Evolutionary conservation across 1,284 basidiomycete species (phyloP).

Genomic region (Boletus semigastroideus): DNA sequence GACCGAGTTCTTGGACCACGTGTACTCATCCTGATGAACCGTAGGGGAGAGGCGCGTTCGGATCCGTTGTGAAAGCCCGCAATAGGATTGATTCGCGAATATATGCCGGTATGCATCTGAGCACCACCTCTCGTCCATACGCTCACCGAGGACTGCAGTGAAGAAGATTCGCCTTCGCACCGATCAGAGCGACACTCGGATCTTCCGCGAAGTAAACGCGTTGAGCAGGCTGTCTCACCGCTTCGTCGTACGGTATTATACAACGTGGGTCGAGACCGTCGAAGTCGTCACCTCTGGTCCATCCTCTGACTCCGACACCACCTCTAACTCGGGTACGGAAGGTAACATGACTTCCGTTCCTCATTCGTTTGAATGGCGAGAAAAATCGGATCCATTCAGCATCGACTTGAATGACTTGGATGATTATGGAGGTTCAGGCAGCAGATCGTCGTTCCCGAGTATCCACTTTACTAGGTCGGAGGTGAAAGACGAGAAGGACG

Average conservation of each 20-base stretch:
- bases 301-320: constrained; percentile 45
- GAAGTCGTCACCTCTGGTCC: constrained; percentile 48
- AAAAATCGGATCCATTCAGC: constrained; percentile 49
- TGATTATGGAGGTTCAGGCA: constrained; percentile 46
- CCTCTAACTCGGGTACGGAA: constrained; percentile 40
- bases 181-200: constrained; percentile 80
- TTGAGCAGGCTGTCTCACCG: constrained; percentile 86
- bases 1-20: background rate
- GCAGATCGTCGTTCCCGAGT: constrained; percentile 69
- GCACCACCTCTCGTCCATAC: background rate
- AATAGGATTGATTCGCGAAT: constrained; percentile 78
- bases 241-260: constrained; percentile 90
- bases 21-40: background rate
- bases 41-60: constrained; percentile 90
- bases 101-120: constrained; percentile 56
- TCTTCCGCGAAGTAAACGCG: constrained; percentile 90
- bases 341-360: constrained; percentile 57
- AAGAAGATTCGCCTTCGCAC: constrained; percentile 89
- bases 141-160: constrained; percentile 40
- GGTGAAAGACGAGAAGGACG: constrained; percentile 43
- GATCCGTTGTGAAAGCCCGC: constrained; percentile 90
- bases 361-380: constrained; percentile 32
- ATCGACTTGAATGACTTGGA: constrained; percentile 64
- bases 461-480: constrained; percentile 65
- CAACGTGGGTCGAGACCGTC: constrained; percentile 76